A percentile compares a stretch with the other conserved stretches of the same genome.
These are phyloP conservation scores for Aspergillus flavus DNA, from an alignment of 2,329 filamentous ascomycete genomes.

Conservation along the genomic window DNA sequence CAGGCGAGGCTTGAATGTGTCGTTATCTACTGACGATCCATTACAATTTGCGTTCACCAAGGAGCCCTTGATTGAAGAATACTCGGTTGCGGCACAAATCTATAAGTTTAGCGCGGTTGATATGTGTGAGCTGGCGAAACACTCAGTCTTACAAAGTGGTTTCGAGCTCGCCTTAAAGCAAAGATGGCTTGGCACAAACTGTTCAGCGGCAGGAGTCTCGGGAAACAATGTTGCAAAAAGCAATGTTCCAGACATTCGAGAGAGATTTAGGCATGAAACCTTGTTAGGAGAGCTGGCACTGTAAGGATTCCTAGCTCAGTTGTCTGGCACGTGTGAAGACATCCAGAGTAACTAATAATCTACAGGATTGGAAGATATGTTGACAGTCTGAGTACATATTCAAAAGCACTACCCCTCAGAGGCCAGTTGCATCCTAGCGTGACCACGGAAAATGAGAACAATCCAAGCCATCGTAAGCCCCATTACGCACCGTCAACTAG, in stretches of 20 bases:
- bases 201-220: conserved; percentile 72
- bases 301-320: conserved; percentile 52
- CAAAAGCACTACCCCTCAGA: neutral
- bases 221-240: conserved; percentile 95
- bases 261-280: conserved; percentile 87
- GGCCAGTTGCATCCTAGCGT: neutral
- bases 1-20: conserved; percentile 90
- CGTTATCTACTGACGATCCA: conserved; percentile 93
- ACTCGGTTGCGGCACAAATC: conserved; percentile 95
- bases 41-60: conserved; percentile 98
- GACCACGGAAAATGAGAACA: neutral
- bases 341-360: neutral
- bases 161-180: conserved; percentile 89
- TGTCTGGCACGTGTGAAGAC: neutral
- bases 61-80: conserved; percentile 96
- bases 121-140: conserved; percentile 97
- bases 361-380: conserved; percentile 4
- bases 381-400: neutral
- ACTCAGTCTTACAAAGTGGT: conserved; percentile 91
- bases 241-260: conserved; percentile 90
- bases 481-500: neutral
- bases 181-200: conserved; percentile 84
- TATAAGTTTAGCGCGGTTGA: conserved; percentile 97
- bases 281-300: conserved; percentile 80
- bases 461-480: neutral